Conservation (phyloP, 75 land plant species). For the Cupressus sempervirens region DNA sequence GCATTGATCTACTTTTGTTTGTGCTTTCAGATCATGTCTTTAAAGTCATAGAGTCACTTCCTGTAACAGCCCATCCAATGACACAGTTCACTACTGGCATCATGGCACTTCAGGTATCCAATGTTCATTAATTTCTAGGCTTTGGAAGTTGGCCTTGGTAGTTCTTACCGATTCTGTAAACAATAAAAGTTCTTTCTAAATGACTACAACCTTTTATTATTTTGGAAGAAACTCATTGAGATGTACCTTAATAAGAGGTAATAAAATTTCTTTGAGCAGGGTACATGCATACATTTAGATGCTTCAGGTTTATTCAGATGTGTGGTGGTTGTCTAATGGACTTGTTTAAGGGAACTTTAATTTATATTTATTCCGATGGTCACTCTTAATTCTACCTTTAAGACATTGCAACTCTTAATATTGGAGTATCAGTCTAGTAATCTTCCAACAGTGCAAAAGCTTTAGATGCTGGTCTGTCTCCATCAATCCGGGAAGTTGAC, state of each 20-base stretch:
- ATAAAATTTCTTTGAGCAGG: not conserved
- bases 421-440: not conserved
- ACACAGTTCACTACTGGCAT: conserved; percentile 92
- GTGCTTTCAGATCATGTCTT: conserved; percentile 76
- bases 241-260: not conserved
- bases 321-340: not conserved
- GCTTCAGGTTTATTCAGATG: not conserved
- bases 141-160: not conserved
- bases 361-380: not conserved
- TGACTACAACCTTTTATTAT: not conserved
- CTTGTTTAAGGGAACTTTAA: too few relatives aligned
- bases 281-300: not conserved
- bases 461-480: not conserved
- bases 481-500: not conserved
- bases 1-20: conserved; percentile 3
- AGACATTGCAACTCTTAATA: not conserved
- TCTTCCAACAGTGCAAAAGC: not conserved
- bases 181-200: not conserved
- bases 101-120: conserved; percentile 92
- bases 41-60: conserved; percentile 81
- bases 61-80: conserved; percentile 92
- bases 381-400: not conserved
- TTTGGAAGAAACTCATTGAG: not conserved
- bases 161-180: not conserved
- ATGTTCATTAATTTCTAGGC: not conserved